phyloP scores from a whole-genome alignment of 176 grass and related monocot species.

The Oryza punctata region DNA sequence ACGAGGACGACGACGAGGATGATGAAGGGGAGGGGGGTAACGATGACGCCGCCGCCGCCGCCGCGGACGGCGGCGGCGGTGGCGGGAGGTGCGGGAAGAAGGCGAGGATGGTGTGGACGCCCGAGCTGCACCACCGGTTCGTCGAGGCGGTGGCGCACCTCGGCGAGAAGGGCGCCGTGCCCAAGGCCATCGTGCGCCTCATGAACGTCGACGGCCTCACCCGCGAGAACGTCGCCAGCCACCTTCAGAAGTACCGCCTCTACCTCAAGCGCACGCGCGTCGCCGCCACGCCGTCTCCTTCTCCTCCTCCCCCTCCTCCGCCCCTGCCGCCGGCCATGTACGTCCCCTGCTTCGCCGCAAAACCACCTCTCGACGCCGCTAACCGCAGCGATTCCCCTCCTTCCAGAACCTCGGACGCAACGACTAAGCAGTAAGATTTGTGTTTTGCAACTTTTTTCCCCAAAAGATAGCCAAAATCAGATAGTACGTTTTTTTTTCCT shows the following conservation, averaged over 20 bases:
- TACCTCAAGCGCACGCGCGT: constrained; percentile 68
- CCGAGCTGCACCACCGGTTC: constrained; percentile 88
- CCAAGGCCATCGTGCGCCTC: constrained; percentile 92
- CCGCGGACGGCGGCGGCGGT: not conserved
- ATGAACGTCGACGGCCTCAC: constrained; percentile 98
- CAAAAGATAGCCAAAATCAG: not conserved
- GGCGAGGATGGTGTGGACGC: constrained; percentile 78
- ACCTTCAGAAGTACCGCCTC: constrained; percentile 95
- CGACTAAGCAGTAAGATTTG: constrained; percentile 30
- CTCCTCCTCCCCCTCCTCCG: not conserved
- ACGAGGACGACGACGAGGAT: constrained; percentile 25
- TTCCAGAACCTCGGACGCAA: constrained; percentile 8
- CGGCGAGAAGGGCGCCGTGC: constrained; percentile 78
- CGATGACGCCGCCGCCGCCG: not conserved
- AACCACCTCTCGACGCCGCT: not conserved
- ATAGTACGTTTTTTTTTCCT: no score
- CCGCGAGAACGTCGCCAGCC: constrained; percentile 95
- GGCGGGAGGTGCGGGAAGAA: constrained; percentile 49
- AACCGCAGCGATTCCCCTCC: constrained; percentile 13
- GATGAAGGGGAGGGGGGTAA: constrained; percentile 29
- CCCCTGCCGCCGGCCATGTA: not conserved
- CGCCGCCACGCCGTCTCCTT: not conserved
- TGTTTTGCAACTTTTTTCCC: not conserved
- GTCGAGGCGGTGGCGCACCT: constrained; percentile 84
- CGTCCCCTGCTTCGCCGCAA: not conserved